phyloP scores from a whole-genome alignment of 2,329 filamentous ascomycete genomes.

The Arthroderma uncinatum region DNA sequence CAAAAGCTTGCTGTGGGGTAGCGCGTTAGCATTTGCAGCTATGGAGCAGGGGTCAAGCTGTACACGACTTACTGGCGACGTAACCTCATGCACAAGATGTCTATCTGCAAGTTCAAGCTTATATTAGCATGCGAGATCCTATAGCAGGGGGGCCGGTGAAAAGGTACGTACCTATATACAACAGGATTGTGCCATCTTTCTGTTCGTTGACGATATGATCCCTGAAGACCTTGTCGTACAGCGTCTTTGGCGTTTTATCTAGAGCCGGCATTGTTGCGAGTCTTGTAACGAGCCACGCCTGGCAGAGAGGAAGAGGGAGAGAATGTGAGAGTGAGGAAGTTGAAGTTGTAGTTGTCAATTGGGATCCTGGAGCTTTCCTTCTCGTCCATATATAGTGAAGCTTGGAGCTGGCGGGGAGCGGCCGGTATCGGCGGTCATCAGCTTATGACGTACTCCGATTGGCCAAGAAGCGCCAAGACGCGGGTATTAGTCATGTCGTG shows the following conservation, averaged over 20 bases:
- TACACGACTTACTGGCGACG: conserved; percentile 62
- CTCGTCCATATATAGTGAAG: conserved; percentile 6
- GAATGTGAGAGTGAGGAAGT: neutral
- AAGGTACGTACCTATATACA: conserved; percentile 67
- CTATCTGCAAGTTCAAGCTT: conserved; percentile 48
- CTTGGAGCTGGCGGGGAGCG: conserved; percentile 4
- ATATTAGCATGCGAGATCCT: neutral
- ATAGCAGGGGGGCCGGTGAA: neutral
- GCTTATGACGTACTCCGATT: conserved; percentile 6
- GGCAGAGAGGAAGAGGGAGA: neutral
- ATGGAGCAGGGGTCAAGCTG: conserved; percentile 11
- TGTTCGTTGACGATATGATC: conserved; percentile 93
- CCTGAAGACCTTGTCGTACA: conserved; percentile 96
- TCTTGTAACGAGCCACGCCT: neutral
- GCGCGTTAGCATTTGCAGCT: conserved; percentile 1
- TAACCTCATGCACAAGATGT: conserved; percentile 97
- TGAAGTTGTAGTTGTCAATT: neutral
- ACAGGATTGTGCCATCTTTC: conserved; percentile 78
- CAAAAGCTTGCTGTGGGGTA: conserved; percentile 72
- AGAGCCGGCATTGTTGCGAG: conserved; percentile 58
- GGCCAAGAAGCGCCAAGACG: conserved; percentile 7
- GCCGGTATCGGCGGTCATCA: conserved; percentile 13
- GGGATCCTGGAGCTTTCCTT: neutral
- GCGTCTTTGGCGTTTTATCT: conserved; percentile 62
- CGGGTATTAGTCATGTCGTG: neutral